Conservation (phyloP, 1,284 basidiomycete genomes). For the Tilletia walkeri region DNA sequence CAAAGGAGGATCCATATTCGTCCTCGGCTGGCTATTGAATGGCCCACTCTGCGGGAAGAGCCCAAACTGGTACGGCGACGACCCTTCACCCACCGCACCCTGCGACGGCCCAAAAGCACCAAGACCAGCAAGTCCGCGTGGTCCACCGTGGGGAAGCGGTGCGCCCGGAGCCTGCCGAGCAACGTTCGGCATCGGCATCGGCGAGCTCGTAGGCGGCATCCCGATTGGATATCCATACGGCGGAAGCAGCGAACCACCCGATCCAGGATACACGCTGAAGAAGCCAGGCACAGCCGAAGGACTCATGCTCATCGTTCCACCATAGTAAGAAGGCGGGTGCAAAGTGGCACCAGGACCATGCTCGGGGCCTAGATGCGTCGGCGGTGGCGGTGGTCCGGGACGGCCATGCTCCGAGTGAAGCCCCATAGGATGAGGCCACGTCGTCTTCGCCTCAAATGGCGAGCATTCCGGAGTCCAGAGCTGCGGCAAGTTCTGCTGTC, state of each 20-base stretch:
- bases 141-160: no score
- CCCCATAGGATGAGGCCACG: not conserved
- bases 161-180: no score
- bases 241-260: not conserved
- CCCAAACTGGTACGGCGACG: no score
- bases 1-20: no score
- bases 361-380: not conserved
- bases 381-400: not conserved
- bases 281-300: not conserved
- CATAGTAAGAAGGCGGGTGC: constrained; percentile 3
- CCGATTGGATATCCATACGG: not conserved
- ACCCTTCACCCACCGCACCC: no score
- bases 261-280: not conserved
- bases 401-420: not conserved
- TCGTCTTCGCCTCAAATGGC: not conserved
- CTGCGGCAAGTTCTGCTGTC: not conserved
- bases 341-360: not conserved
- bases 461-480: not conserved
- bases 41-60: no score
- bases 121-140: no score
- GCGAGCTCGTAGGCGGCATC: not conserved
- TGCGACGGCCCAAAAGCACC: no score
- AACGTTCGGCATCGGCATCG: not conserved
- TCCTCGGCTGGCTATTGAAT: no score
- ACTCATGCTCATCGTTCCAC: not conserved